phyloP scores from a whole-genome alignment of 2,329 filamentous ascomycete species.

The Ophiostoma montium region DNA sequence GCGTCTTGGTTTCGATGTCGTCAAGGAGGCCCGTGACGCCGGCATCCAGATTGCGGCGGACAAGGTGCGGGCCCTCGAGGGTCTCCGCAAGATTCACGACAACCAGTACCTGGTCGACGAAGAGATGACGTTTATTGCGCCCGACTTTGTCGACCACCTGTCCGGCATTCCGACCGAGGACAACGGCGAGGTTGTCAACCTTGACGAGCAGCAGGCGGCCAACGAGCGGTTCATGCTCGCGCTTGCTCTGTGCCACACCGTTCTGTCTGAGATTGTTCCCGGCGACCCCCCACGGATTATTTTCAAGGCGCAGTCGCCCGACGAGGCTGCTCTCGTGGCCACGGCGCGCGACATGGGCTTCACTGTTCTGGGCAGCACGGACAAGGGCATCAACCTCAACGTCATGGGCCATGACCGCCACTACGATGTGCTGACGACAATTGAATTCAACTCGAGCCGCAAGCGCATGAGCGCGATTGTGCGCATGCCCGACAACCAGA shows the following conservation, averaged over 20 bases:
- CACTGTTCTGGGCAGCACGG: constrained; percentile 68
- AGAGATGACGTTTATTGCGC: constrained; percentile 80
- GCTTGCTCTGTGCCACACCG: constrained; percentile 89
- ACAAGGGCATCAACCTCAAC: constrained; percentile 73
- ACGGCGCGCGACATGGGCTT: constrained; percentile 94
- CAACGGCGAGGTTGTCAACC: constrained; percentile 43
- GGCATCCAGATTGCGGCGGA: constrained; percentile 66
- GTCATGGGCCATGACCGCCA: constrained; percentile 72
- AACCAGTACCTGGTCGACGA: constrained; percentile 89
- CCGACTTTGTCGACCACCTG: constrained; percentile 76
- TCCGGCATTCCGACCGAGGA: constrained; percentile 32
- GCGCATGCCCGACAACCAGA: constrained; percentile 79
- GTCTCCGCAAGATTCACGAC: constrained; percentile 63
- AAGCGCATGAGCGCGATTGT: constrained; percentile 98
- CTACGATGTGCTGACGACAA: constrained; percentile 81
- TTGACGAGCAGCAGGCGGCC: constrained; percentile 53
- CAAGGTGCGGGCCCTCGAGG: constrained; percentile 55
- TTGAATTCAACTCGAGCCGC: constrained; percentile 93
- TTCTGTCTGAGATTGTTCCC: constrained; percentile 78
- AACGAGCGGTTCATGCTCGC: constrained; percentile 89
- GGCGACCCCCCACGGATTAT: constrained; percentile 84
- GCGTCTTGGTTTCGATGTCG: constrained; percentile 73
- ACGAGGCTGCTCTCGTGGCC: constrained; percentile 86
- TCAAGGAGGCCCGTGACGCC: constrained; percentile 60
- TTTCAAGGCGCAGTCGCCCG: constrained; percentile 94